Evolutionary conservation across 257 asterid genomes (phyloP).

Genomic region (Solanum appendiculatum): DNA sequence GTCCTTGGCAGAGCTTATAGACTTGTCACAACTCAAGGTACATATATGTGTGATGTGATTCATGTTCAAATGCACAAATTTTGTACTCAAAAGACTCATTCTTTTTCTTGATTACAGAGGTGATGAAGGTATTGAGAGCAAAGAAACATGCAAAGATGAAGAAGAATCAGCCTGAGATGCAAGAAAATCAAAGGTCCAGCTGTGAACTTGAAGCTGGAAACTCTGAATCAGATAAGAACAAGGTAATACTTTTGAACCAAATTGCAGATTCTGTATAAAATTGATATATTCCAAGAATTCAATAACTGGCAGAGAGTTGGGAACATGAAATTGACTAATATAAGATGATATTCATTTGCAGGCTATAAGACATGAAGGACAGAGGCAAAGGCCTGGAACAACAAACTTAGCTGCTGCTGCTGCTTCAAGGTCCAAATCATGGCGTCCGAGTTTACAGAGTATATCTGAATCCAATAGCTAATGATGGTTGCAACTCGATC

Average conservation of each 20-base stretch:
- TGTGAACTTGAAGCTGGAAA: constrained; percentile 18
- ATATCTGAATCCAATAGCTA: constrained; percentile 30
- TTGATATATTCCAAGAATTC: background rate
- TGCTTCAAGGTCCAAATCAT: constrained; percentile 22
- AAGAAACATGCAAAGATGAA: constrained; percentile 74
- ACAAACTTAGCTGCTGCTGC: constrained; percentile 1
- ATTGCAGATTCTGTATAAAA: background rate
- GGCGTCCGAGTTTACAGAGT: constrained; percentile 39
- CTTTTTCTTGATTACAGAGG: constrained; percentile 39
- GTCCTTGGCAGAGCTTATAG: constrained; percentile 81
- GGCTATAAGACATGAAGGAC: constrained; percentile 17
- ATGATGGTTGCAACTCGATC: background rate
- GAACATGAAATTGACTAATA: background rate
- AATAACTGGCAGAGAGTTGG: background rate
- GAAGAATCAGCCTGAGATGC: constrained; percentile 26
- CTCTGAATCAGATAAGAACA: constrained; percentile 22
- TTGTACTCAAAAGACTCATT: background rate
- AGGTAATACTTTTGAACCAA: constrained; percentile 14
- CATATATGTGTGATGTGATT: background rate
- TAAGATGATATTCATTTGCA: constrained; percentile 1
- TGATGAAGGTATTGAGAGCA: constrained; percentile 70
- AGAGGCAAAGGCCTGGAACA: constrained; percentile 13
- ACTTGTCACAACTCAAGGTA: constrained; percentile 82
- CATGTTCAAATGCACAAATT: background rate
- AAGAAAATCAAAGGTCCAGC: constrained; percentile 20